Evolutionary conservation across 2,329 filamentous ascomycete species (phyloP).

Genomic region (Anisogramma anomala): DNA sequence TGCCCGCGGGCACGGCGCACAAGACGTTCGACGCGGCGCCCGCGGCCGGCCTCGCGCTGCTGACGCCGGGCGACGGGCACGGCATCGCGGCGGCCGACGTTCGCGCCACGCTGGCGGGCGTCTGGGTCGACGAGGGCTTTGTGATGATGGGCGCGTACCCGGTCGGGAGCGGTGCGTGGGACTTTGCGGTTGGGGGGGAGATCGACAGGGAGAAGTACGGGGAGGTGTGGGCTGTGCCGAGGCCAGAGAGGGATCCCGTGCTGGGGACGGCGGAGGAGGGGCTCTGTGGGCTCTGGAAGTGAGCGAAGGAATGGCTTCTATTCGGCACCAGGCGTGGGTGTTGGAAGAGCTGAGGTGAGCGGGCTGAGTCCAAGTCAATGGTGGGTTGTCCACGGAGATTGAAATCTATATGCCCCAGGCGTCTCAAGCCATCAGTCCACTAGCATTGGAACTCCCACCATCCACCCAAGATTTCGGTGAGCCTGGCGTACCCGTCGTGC

Average conservation of each 20-base stretch:
- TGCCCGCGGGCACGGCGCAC: constrained; percentile 43
- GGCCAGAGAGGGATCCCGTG: constrained; percentile 36
- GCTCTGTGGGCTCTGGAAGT: constrained; percentile 8
- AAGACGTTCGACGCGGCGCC: constrained; percentile 36
- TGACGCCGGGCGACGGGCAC: constrained; percentile 33
- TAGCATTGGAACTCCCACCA: background rate
- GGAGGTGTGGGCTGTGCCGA: constrained; percentile 32
- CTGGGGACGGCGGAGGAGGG: constrained; percentile 23
- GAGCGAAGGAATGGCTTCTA: no score
- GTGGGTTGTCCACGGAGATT: no score
- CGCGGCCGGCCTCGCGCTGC: constrained; percentile 24
- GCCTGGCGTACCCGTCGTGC: constrained; percentile 1
- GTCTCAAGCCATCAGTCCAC: background rate
- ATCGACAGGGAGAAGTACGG: constrained; percentile 31
- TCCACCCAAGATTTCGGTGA: constrained; percentile 1
- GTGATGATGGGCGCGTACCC: constrained; percentile 50
- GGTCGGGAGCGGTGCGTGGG: constrained; percentile 32
- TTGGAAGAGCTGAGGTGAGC: no score
- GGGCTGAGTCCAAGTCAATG: no score
- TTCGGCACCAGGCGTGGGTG: no score
- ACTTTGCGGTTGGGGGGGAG: constrained; percentile 36
- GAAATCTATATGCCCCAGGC: no score
- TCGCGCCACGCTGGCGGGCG: constrained; percentile 23
- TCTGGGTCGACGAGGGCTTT: constrained; percentile 30
- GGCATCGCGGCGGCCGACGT: constrained; percentile 23